A percentile compares a stretch with the other conserved stretches of the same genome.
phyloP scores from a whole-genome alignment of 306 rosid species.

The Elaeagnus macrophylla region DNA sequence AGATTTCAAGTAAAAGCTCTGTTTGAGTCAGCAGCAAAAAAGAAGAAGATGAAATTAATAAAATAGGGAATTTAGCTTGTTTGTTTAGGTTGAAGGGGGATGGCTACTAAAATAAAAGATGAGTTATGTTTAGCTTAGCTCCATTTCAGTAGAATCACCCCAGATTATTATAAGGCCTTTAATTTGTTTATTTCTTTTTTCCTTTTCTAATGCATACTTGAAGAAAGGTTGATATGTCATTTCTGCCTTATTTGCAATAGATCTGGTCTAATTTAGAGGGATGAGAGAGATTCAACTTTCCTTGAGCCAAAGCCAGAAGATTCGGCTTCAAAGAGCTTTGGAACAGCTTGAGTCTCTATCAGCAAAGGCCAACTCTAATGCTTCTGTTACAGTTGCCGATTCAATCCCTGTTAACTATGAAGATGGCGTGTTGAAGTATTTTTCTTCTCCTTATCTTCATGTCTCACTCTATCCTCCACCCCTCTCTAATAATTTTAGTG shows the following conservation, averaged over 20 bases:
- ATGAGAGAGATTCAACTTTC: slow-evolving; percentile 35
- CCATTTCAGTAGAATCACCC: no score
- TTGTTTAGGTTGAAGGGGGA: no score
- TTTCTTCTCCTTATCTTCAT: no score
- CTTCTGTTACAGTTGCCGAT: slow-evolving; percentile 76
- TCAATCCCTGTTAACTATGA: slow-evolving; percentile 70
- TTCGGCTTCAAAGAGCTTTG: slow-evolving; percentile 64
- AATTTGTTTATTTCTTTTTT: no score
- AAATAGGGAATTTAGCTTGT: no score
- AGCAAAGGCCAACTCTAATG: slow-evolving; percentile 56
- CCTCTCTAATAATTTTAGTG: background rate
- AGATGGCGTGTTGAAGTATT: slow-evolving; percentile 49
- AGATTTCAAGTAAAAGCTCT: no score
- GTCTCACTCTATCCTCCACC: background rate
- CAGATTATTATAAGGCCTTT: no score
- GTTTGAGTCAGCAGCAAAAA: no score
- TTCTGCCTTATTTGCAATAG: background rate
- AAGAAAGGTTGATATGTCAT: background rate
- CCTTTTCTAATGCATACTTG: no score
- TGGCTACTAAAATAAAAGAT: no score
- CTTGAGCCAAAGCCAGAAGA: slow-evolving; percentile 81
- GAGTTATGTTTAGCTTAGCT: no score
- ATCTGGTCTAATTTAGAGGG: background rate
- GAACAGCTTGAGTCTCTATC: slow-evolving; percentile 53
- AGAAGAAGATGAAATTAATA: no score